Conservation (phyloP, 148 eudicot genomes). For the Beta vulgaris region DNA sequence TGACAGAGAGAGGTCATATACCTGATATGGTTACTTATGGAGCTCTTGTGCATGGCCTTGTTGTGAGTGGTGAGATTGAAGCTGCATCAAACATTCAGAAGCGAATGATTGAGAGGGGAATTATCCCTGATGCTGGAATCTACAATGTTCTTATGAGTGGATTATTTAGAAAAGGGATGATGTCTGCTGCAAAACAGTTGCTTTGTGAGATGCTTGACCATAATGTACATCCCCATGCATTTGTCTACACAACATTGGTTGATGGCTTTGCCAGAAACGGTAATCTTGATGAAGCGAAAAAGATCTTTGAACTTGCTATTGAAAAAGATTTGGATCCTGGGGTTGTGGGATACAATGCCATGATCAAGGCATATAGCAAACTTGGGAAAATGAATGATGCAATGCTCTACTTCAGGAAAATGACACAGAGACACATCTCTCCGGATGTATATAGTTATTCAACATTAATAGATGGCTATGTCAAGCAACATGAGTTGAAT, state of each 20-base stretch:
- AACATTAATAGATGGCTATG: conserved; percentile 75
- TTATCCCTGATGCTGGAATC: conserved; percentile 70
- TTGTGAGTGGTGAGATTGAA: conserved; percentile 63
- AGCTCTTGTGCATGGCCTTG: conserved; percentile 81
- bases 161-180: conserved; percentile 62
- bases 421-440: conserved; percentile 36
- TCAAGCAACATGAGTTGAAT: conserved; percentile 64
- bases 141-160: conserved; percentile 80
- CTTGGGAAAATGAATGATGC: conserved; percentile 77
- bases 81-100: conserved; percentile 54
- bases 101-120: conserved; percentile 67
- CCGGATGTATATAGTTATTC: conserved; percentile 88
- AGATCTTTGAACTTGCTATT: conserved; percentile 49
- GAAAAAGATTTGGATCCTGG: conserved; percentile 57
- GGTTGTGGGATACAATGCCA: conserved; percentile 71
- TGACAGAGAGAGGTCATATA: conserved; percentile 60
- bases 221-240: conserved; percentile 60
- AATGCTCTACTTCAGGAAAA: conserved; percentile 46
- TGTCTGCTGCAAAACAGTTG: conserved; percentile 56
- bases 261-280: conserved; percentile 74
- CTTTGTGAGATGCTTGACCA: conserved; percentile 76
- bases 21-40: conserved; percentile 78
- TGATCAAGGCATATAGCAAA: conserved; percentile 85
- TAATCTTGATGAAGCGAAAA: conserved; percentile 64
- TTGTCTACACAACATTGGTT: conserved; percentile 63